Evolutionary conservation across 306 rosid genomes (phyloP), one percentile per base, ranked within the genome.

Genomic region (Gastrolobium bilobum): DNA sequence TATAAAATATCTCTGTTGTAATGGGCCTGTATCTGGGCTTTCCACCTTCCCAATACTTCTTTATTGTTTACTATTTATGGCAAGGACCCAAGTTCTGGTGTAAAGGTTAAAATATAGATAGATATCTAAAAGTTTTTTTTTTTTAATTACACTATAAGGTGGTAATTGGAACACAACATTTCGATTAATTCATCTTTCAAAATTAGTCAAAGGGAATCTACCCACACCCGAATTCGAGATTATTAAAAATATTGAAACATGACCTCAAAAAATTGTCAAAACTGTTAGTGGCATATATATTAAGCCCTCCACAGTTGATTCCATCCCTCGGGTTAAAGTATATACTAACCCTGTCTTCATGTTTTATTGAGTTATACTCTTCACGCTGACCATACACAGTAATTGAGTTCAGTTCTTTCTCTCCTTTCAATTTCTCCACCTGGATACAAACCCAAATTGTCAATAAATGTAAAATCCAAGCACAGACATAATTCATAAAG

Each of bases 361-460:
- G 78, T 69, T 70, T 75, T 44, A 67, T 44, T 47, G 67, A 71
- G 63, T 75, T 70, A 38, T 59, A 47, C 7, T 68, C 84, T 52
- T 73, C 87, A 59, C 75, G 78, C 71, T 82, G 70, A 68, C 79
- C 79, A 52, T 62, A 30, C 70, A 58, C 56, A 48, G 50, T 51
- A 66, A 50, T 13, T 34, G 88, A 82, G 74, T 59, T 76, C 64
- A 39, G 26, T 65, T 82, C 84, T 15, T 68, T 82, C 61, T 82
- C 86, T 26, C 78, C 78, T 77, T 86, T 86, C 79, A 73, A 79
- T 61, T 83, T 87, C 81, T 90, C 85, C 56, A 89, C 84, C 97
- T 92, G 78, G 20, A 73, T 15, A 83, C 47, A 56, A 60, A 8
- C 62, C 15, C 43, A 68, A 34, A 56, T 69, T 59, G 31, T 83